Evolutionary conservation across 768 basidiomycete species (phyloP), one percentile per base, ranked within the genome.

Genomic region (Psilocybe azurescens): DNA sequence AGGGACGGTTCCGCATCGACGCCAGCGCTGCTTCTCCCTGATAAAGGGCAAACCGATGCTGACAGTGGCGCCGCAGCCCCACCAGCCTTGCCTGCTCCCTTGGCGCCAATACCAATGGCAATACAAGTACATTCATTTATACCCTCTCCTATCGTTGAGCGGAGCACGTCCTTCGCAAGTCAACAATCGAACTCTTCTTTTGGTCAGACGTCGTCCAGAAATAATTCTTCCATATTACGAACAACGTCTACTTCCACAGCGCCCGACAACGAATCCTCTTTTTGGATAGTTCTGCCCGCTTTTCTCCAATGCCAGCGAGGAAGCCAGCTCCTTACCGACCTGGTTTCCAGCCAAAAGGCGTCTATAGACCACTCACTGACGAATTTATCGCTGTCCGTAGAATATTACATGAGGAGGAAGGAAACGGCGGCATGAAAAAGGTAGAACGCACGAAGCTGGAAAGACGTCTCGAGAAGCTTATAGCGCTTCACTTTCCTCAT

Each of bases 321-420:
- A 67, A 64, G 61, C 62, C 75, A 4, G 86, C 89, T 0, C 91
- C 89, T 1, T 99, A 99, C 72, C 88, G 90, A 50, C 88, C 93
- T 2, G 94, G 95, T 1, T 99, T 98, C 72, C 97, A 99, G 72
- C 97, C 97, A 5, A 90, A 84, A 68, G 96, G 96, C 4, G 86
- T 95, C 4, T 89, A 86, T 71, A 79, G 89, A 11, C 87, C 83
- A 5, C 85, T 90, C 39, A 97, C 95, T 6, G 94, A 93, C 58
- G 91, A 94, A 57, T 98, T 94, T 68, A 59, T 88, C 59, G 82
- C 83, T 3, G 65, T 79, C 10, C 79, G 83, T 46, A 74, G 73
- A 54, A 24, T 63, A 14, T 78, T 77, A 51, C 78, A 71, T 39
- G 79, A 82, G 30, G 80, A 78, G 6, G 74, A 76, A 59, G 77